Base-by-base conservation (phyloP, 1,284 basidiomycete species). In the Cerioporus squamosus region DNA sequence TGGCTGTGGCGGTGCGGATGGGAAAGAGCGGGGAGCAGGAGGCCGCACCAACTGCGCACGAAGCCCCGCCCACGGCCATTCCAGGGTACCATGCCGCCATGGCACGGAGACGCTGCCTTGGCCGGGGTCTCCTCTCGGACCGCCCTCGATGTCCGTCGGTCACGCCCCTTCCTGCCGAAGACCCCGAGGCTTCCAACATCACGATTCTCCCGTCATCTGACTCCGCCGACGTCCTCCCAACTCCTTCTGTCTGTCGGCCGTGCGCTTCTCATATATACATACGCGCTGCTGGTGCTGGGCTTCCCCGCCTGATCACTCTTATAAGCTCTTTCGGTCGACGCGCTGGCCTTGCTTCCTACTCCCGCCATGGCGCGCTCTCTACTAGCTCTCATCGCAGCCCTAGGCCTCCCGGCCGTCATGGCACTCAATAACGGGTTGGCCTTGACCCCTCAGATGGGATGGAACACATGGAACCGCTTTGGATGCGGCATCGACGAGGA, bases 391-490 rank as follows among this genome's bases (percentile, higher is more conserved):
- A 44, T 52, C 22, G 42, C 60, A 2, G 49, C 26, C 29, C 22
- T 68, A 2, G 49, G 23, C 29, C 22, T 68, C 39, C 59, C 67
- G 24, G 46, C 51, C 6, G 66, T 60, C 8, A 33, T 61, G 8
- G 66, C 61, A n/a, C 52, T 63, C 51, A 60, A 75, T 52, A 77
- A 77, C 67, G 75, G 75, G 8, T 67, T 75, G 15, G 75, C 75
- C 0, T 45, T 71, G n/a, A 75, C 74, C 1, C 75, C 75, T 0
- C 75, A 75, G 65, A 77, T 77, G 75, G 75, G 75, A 1, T 76
- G 74, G 75, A 74, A 77, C 57, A 74, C 74, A 0, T 77, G 72
- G 71, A 76, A 76, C 53, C 68, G 72, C 53, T 75, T 75, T 47
- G 73, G 71, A 1, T 77, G 75, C 46, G 66, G 68, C 46, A 72